Conservation (phyloP, 805 yeast species). For the Metschnikowia lochheadii region DNA sequence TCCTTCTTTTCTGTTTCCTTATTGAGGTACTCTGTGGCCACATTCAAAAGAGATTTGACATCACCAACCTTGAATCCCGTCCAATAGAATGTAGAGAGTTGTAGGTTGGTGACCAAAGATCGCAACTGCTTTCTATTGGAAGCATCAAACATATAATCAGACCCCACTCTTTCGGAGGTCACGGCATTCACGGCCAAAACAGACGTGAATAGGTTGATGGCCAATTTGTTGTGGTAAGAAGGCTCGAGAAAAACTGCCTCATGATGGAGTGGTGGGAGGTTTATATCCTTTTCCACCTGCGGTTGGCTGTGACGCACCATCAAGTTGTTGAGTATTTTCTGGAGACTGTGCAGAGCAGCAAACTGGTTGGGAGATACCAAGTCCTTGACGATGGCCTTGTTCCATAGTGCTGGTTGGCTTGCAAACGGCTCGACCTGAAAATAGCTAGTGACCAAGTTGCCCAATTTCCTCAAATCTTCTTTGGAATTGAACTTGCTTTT, state of each 20-base stretch:
- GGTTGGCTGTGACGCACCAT: conserved; percentile 54
- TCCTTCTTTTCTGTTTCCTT: conserved; percentile 25
- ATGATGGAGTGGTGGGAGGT: conserved; percentile 56
- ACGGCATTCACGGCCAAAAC: conserved; percentile 72
- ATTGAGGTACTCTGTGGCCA: conserved; percentile 45
- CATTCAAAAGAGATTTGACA: conserved; percentile 47
- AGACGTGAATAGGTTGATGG: conserved; percentile 61
- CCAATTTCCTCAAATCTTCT: conserved; percentile 53
- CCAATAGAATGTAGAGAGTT: conserved; percentile 70
- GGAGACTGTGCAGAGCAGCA: conserved; percentile 41
- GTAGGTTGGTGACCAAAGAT: conserved; percentile 56
- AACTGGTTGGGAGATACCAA: conserved; percentile 33
- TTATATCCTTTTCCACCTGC: conserved; percentile 53
- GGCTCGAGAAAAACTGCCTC: conserved; percentile 57
- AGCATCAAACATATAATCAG: conserved; percentile 70
- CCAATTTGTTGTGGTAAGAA: conserved; percentile 55
- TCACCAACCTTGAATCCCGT: conserved; percentile 64
- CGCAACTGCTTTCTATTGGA: conserved; percentile 51
- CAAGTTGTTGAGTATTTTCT: conserved; percentile 41
- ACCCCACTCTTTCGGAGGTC: conserved; percentile 62
- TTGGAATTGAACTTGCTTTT: conserved; percentile 47
- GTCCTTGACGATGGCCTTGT: conserved; percentile 43
- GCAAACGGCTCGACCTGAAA: conserved; percentile 58
- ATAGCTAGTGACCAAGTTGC: conserved; percentile 48
- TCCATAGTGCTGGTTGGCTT: conserved; percentile 47